Evolutionary conservation across 768 basidiomycete genomes (phyloP).

Genomic region (Phaeotremella fagi): DNA sequence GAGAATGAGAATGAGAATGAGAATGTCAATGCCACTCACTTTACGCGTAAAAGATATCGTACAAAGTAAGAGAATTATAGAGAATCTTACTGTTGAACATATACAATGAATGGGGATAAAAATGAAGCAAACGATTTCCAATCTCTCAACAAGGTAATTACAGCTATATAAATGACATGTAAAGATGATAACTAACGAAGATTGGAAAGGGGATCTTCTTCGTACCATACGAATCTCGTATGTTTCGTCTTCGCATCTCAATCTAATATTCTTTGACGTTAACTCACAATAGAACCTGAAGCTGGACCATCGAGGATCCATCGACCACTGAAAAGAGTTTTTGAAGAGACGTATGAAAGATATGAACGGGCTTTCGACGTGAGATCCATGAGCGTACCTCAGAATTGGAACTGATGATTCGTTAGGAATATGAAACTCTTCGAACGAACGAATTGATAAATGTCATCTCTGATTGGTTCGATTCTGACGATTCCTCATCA

Average conservation of each 20-base stretch:
- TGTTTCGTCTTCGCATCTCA: not conserved
- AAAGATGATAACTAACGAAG: not conserved
- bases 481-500: slow-evolving; percentile 15
- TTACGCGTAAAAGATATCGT: too few relatives aligned
- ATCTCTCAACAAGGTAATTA: slow-evolving; percentile 30
- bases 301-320: slow-evolving; percentile 22
- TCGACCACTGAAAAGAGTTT: slow-evolving; percentile 14
- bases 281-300: not conserved
- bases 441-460: slow-evolving; percentile 31
- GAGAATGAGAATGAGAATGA: too few relatives aligned
- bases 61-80: too few relatives aligned
- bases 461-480: slow-evolving; percentile 37
- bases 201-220: slow-evolving; percentile 29
- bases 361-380: slow-evolving; percentile 14
- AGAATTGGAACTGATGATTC: not conserved
- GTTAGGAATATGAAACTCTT: slow-evolving; percentile 22
- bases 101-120: too few relatives aligned
- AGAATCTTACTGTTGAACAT: too few relatives aligned
- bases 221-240: slow-evolving; percentile 20
- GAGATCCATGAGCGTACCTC: not conserved
- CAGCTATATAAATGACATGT: too few relatives aligned
- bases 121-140: slow-evolving; percentile 27
- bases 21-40: too few relatives aligned
- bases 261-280: not conserved
- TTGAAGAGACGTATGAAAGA: slow-evolving; percentile 12